A percentile compares a stretch with the other conserved stretches of the same genome.
Conservation (phyloP, 495 filamentous ascomycete genomes). For the Lindgomyces ingoldianus region DNA sequence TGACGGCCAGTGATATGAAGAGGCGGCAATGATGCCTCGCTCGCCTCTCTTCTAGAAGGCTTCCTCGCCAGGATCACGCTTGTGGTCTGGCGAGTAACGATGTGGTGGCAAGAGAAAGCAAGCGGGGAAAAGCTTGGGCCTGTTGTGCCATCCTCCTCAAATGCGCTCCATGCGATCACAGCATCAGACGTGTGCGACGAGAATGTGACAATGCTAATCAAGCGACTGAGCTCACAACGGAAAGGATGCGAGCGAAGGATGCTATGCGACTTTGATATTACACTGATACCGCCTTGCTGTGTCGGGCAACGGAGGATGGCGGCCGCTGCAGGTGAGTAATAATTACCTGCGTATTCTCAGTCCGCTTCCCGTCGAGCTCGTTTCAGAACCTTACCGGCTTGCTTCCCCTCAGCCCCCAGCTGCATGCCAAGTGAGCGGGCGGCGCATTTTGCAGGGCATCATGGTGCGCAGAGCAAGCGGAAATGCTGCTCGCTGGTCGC, state of each 20-base stretch:
- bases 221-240: background rate
- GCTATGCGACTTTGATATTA: background rate
- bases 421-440: slow-evolving; percentile 13
- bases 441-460: background rate
- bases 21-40: background rate
- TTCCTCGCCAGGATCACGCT: slow-evolving; percentile 8
- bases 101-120: slow-evolving; percentile 10
- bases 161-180: background rate
- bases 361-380: background rate
- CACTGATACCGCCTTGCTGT: background rate
- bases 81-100: background rate
- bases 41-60: slow-evolving; percentile 11
- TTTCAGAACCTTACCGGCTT: slow-evolving; percentile 1
- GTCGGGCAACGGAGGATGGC: background rate
- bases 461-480: background rate
- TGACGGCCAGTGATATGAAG: background rate
- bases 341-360: background rate
- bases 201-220: background rate
- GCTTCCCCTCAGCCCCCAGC: background rate
- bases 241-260: background rate
- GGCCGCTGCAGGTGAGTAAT: background rate
- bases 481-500: background rate
- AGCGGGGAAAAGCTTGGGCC: background rate
- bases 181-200: background rate
- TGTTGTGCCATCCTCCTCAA: background rate